These are phyloP conservation scores for Emmonsiellopsis sp. DNA, from an alignment of 2,329 filamentous ascomycete species.

Conservation along the genomic window DNA sequence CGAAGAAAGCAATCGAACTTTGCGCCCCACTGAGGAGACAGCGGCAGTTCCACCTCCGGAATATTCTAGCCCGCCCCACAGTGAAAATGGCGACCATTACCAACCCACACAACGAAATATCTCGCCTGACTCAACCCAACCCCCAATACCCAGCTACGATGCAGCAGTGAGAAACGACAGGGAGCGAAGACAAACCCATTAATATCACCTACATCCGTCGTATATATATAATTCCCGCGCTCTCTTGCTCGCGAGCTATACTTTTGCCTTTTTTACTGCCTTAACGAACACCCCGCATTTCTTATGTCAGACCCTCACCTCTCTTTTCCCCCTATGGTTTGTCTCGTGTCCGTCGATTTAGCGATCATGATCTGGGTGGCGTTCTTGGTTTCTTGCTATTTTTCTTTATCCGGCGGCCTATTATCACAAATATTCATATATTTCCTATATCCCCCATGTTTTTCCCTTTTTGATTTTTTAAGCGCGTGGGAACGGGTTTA, in stretches of 20 bases:
- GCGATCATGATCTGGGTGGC: constrained; percentile 19
- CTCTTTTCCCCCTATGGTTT: background rate
- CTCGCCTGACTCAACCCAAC: constrained; percentile 36
- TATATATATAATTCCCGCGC: background rate
- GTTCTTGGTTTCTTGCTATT: constrained; percentile 3
- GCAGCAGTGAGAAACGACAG: constrained; percentile 52
- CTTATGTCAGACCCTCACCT: constrained; percentile 1
- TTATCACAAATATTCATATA: too few species aligned
- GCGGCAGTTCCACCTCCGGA: constrained; percentile 58
- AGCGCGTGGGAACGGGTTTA: too few species aligned
- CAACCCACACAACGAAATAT: background rate
- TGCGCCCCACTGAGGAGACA: background rate
- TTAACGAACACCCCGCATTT: background rate
- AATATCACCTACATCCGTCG: background rate
- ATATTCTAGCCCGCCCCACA: constrained; percentile 49
- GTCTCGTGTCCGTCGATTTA: constrained; percentile 14
- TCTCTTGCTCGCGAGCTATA: background rate
- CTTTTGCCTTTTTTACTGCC: background rate
- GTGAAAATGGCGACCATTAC: background rate
- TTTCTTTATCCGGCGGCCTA: too few species aligned
- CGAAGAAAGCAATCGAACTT: constrained; percentile 15
- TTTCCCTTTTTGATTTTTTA: background rate
- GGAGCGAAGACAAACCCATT: background rate
- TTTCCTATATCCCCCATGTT: background rate
- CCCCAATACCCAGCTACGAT: constrained; percentile 76